Evolutionary conservation across 2,329 filamentous ascomycete genomes (phyloP), one percentile per base, ranked within the genome.

Genomic region (Microdochium bolleyi): DNA sequence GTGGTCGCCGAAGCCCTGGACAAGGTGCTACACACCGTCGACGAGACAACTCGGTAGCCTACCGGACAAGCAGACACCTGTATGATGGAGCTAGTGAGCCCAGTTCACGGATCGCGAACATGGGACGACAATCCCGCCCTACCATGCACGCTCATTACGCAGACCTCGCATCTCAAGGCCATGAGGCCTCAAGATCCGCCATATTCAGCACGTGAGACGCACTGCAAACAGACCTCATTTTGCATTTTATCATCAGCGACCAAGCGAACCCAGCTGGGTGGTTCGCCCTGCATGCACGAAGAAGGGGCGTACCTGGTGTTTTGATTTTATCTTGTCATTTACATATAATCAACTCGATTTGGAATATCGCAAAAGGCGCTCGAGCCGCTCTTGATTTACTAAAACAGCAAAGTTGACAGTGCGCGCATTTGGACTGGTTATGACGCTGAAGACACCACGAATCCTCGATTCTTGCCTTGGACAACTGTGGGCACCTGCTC

Each of bases 1-100:
- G 85, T 92, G 53, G 77, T 84, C 69, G 68, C 69, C 24, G 77
- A 82, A 51, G 80, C 85, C 2, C 69, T 87, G 49, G 70, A 74
- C 32, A 75, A 75, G 58, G 83, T 85, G n/a, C 62, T 74, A 48
- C 70, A 73, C 57, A 78, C 77, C 57, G 75, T 86, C 64, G 72
- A 73, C 24, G 73, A 76, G 54, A 61, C 69, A 53, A 57, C 57
- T 44, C 51, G 51, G 59, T 54, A 57, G 54, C 16, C 16, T 11
- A 11, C 5, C 5, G 27, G 27, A 30, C 27, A 30, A 30, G 27
- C 27, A 30, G 27, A 11, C 27, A 30, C 27, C 27, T 30, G 27
- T 30, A 30, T 11, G 5, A 30, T 11, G 27, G 27, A 30, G n/a
- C n/a, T n/a, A n/a, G n/a, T n/a, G n/a, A n/a, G n/a, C n/a, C n/a